Conservation (phyloP, 2,329 filamentous ascomycete species). For the Arthrinium puccinioides region DNA sequence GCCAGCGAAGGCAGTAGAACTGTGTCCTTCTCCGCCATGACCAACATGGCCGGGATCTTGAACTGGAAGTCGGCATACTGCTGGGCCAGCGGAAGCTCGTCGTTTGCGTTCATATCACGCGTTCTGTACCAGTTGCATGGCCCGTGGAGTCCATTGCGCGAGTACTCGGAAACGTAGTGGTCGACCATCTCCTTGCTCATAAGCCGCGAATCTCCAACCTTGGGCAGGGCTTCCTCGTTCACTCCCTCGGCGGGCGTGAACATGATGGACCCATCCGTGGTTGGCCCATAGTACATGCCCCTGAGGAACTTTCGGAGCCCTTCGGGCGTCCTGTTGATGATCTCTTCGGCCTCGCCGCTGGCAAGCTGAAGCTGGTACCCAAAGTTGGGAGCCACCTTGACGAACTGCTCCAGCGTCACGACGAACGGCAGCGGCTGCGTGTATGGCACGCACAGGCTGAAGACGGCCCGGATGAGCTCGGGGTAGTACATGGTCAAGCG, state of each 20-base stretch:
- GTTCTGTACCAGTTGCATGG: conserved; percentile 87
- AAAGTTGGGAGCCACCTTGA: conserved; percentile 59
- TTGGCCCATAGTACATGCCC: conserved; percentile 63
- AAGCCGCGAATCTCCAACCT: conserved; percentile 46
- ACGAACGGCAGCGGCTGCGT: conserved; percentile 32
- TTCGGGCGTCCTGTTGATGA: conserved; percentile 43
- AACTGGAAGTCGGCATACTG: conserved; percentile 43
- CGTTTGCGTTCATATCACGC: conserved; percentile 65
- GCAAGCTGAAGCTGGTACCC: conserved; percentile 78
- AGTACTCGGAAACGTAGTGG: conserved; percentile 68
- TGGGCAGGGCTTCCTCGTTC: conserved; percentile 52
- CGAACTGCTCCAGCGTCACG: conserved; percentile 38
- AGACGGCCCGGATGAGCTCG: conserved; percentile 63
- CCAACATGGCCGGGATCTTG: conserved; percentile 62
- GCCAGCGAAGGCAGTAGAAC: conserved; percentile 70
- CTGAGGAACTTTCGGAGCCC: conserved; percentile 64
- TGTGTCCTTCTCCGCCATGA: conserved; percentile 62
- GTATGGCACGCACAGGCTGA: conserved; percentile 77
- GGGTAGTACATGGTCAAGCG: conserved; percentile 68
- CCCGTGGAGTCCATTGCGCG: conserved; percentile 64
- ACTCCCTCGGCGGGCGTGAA: conserved; percentile 50
- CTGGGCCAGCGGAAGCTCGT: conserved; percentile 63
- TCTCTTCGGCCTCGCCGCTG: conserved; percentile 56
- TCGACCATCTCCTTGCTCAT: conserved; percentile 57
- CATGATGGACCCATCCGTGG: conserved; percentile 57